These are phyloP conservation scores for Neurospora sp. DNA, from an alignment of 495 filamentous ascomycete species.

Conservation along the genomic window DNA sequence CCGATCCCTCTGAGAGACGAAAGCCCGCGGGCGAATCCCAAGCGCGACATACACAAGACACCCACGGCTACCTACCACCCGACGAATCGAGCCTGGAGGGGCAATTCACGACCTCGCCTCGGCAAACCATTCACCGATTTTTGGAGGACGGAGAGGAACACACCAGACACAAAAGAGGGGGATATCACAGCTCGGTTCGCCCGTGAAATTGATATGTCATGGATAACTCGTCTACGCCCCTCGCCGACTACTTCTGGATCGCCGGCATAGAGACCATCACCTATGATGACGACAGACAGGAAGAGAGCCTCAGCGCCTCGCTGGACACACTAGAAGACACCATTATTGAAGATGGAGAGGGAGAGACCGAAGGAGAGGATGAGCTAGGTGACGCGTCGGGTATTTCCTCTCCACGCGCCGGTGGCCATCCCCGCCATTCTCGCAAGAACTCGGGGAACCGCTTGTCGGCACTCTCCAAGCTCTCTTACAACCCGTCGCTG, in stretches of 20 bases:
- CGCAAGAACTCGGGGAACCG: conserved; percentile 58
- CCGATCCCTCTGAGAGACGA: not conserved
- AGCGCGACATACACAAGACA: not conserved
- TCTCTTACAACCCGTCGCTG: conserved; percentile 36
- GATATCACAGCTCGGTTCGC: not conserved
- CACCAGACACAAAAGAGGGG: conserved; percentile 4
- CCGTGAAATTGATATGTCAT: conserved; percentile 37
- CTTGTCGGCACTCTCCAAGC: conserved; percentile 53
- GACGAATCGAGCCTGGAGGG: not conserved
- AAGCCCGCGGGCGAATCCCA: not conserved
- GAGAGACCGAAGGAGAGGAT: conserved; percentile 12
- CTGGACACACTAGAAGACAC: conserved; percentile 51
- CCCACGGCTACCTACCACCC: not conserved
- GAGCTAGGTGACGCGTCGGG: conserved; percentile 39
- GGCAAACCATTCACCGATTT: not conserved
- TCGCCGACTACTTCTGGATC: conserved; percentile 99
- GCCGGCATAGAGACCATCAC: conserved; percentile 74
- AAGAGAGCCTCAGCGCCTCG: not conserved
- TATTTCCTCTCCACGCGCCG: conserved; percentile 36
- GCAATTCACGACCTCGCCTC: not conserved
- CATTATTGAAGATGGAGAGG: conserved; percentile 72
- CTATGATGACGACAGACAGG: conserved; percentile 37
- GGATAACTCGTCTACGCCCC: conserved; percentile 59
- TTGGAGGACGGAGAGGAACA: conserved; percentile 5
- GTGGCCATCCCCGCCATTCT: conserved; percentile 39